phyloP scores from a whole-genome alignment of 768 basidiomycete genomes.

The Agrocybe praecox region DNA sequence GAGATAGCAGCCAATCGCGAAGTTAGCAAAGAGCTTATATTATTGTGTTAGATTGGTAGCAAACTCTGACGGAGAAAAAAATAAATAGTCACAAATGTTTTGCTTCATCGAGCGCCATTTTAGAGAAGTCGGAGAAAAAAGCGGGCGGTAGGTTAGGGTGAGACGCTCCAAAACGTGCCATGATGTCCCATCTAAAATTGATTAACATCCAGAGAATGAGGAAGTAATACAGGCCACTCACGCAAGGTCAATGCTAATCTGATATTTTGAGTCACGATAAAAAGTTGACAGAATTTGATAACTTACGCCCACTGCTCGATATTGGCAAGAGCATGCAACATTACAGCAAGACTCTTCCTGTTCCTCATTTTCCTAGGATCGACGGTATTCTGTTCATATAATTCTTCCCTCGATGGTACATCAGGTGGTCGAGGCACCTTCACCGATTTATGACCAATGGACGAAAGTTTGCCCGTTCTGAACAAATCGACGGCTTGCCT shows the following conservation, averaged over 20 bases:
- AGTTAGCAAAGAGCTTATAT: constrained; percentile 53
- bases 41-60: neutral
- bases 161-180: constrained; percentile 70
- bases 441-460: constrained; percentile 60
- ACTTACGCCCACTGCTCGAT: constrained; percentile 91
- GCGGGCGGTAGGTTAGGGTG: constrained; percentile 65
- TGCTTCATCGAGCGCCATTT: constrained; percentile 86
- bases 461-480: constrained; percentile 66
- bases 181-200: constrained; percentile 72
- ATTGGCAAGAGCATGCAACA: constrained; percentile 83
- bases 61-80: neutral
- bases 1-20: constrained; percentile 62
- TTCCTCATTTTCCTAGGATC: constrained; percentile 61
- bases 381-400: constrained; percentile 51
- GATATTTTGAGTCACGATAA: neutral
- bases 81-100: constrained; percentile 63
- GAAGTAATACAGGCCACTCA: constrained; percentile 31
- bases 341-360: constrained; percentile 66
- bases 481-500: constrained; percentile 70
- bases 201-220: neutral
- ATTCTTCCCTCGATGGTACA: constrained; percentile 62
- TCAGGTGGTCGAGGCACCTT: constrained; percentile 59
- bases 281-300: neutral
- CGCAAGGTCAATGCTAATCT: constrained; percentile 70
- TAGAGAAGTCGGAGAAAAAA: constrained; percentile 82